A percentile compares a stretch with the other conserved stretches of the same genome.
These are phyloP conservation scores for Metschnikowia gelsemii DNA, from an alignment of 805 yeast genomes.

Conservation along the genomic window DNA sequence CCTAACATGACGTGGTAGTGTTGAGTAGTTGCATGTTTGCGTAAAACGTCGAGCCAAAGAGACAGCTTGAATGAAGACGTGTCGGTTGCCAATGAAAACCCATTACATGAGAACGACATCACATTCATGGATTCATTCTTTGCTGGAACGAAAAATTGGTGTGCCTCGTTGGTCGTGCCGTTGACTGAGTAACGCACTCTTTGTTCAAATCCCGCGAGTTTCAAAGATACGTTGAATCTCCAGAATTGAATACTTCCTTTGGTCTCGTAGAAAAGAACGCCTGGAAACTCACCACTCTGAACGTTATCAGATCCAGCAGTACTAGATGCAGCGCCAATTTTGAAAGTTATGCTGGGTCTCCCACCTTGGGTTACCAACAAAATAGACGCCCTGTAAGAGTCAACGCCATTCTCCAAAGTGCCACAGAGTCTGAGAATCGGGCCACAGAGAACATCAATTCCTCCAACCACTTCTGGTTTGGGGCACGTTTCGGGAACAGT, in stretches of 20 bases:
- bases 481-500: constrained; percentile 35
- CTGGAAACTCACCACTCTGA: constrained; percentile 46
- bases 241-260: constrained; percentile 56
- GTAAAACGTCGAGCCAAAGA: constrained; percentile 82
- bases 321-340: constrained; percentile 36
- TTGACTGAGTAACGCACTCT: constrained; percentile 63
- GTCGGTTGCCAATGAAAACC: constrained; percentile 75
- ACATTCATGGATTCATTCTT: constrained; percentile 68
- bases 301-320: constrained; percentile 9
- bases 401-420: constrained; percentile 48
- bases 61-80: constrained; percentile 68
- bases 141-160: constrained; percentile 67
- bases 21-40: constrained; percentile 51
- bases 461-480: constrained; percentile 25
- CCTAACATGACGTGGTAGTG: constrained; percentile 93
- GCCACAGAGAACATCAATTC: constrained; percentile 62
- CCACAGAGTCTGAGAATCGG: constrained; percentile 73
- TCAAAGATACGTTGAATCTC: constrained; percentile 59
- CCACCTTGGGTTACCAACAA: constrained; percentile 58
- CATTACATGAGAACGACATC: constrained; percentile 85
- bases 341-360: constrained; percentile 33
- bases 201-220: constrained; percentile 52
- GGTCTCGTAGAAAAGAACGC: constrained; percentile 42
- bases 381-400: constrained; percentile 65
- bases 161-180: constrained; percentile 21